Percentiles rank a stretch among this genome's conserved stretches.
Conservation (phyloP, 495 filamentous ascomycete species). For the Neurospora sp. region DNA sequence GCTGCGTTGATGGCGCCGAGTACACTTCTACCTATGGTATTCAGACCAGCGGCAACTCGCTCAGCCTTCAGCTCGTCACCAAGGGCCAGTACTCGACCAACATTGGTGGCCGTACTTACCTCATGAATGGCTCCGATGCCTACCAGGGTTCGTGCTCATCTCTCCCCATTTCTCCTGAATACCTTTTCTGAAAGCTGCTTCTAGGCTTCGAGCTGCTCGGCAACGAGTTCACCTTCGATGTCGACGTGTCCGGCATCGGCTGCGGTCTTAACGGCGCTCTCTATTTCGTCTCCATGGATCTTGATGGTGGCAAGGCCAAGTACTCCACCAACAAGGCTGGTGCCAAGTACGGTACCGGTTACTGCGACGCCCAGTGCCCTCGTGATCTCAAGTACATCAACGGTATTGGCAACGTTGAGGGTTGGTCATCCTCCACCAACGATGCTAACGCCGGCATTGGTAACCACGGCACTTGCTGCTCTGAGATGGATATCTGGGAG, state of each 20-base stretch:
- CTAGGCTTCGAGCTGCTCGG: slow-evolving; percentile 39
- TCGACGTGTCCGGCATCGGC: slow-evolving; percentile 42
- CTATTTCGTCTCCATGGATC: slow-evolving; percentile 50
- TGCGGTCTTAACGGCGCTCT: slow-evolving; percentile 52
- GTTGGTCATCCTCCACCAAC: slow-evolving; percentile 48
- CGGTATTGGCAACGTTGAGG: slow-evolving; percentile 48
- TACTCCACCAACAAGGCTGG: slow-evolving; percentile 47
- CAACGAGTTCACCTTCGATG: slow-evolving; percentile 53
- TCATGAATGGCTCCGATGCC: slow-evolving; percentile 41
- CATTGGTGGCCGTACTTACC: slow-evolving; percentile 44
- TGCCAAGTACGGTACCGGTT: slow-evolving; percentile 48
- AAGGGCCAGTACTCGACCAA: slow-evolving; percentile 37
- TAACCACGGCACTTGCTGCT: slow-evolving; percentile 56
- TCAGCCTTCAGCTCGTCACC: slow-evolving; percentile 48
- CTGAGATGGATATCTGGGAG: slow-evolving; percentile 68
- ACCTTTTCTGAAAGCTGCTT: background rate
- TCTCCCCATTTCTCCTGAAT: background rate
- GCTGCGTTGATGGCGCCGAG: slow-evolving; percentile 39
- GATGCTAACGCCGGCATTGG: slow-evolving; percentile 52
- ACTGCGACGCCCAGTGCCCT: slow-evolving; percentile 51
- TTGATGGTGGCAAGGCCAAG: slow-evolving; percentile 42
- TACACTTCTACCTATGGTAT: slow-evolving; percentile 39
- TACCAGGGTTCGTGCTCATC: slow-evolving; percentile 35
- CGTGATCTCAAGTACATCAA: slow-evolving; percentile 43
- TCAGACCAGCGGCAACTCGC: slow-evolving; percentile 36